Base-by-base conservation (phyloP, 805 yeast species). In the Grigorovia yakushimaensis region DNA sequence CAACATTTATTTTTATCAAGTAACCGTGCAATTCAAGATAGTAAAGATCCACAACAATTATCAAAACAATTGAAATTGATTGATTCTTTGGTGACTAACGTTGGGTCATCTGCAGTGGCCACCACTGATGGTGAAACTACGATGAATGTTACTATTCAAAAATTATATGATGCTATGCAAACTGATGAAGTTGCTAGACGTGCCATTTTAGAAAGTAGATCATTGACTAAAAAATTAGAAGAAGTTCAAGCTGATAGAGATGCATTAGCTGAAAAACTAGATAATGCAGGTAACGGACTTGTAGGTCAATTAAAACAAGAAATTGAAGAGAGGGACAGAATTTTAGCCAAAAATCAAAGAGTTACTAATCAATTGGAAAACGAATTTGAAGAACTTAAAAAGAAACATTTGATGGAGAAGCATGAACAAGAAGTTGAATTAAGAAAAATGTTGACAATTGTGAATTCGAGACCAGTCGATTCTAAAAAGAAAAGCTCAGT, bases 151-250 rank as follows among this genome's bases (percentile, higher is more conserved):
- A 87, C 95, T 1, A 84, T 89, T 33, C 93, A 87, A 58, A 71
- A 82, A 47, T 72, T 93, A 39, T 74, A 78, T 50, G 81, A 88
- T 40, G 75, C 91, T 9, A 74, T 89, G 66, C 82, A 82, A 55
- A 87, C 96, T 0, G 98, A 93, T 64, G 95, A 88, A 49, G 84
- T 83, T 62, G 96, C 95, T 13, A 72, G 84, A 46, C 74, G 84
- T 46, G 94, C 96, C 49, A 75, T 70, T 4, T 19, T 60, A 17
- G 89, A 84, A 48, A 76, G 81, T 9, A 74, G 78, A 50, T 79
- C 75, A 15, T 73, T 81, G 39, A 69, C 73, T 5, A 70, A 70
- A 48, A 70, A 68, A 39, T 76, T 81, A 2, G 82, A 79, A 43
- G 68, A 65, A 49, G 46, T 56, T 19, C 54, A 56, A 42, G 69